Percentiles rank a stretch among this genome's conserved stretches.
Evolutionary conservation across 306 rosid genomes (phyloP).

Genomic region (Biancaea sappan): DNA sequence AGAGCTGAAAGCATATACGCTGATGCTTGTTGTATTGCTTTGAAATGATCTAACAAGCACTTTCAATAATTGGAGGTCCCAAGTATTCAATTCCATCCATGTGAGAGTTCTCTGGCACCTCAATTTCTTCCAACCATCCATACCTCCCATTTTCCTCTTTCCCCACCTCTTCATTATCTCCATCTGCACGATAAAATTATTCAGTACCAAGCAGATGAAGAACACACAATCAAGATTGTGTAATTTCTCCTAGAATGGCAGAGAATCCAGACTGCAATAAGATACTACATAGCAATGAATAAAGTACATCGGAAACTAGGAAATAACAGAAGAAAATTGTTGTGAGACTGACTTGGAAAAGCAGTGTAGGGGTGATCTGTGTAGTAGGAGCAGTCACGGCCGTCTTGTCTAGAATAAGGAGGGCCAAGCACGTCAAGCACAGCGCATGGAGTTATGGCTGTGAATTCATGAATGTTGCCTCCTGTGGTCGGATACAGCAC

Average conservation of each 20-base stretch:
- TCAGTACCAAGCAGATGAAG: not conserved
- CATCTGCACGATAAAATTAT: slow-evolving; percentile 36
- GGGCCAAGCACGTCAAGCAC: slow-evolving; percentile 80
- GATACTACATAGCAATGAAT: too few species aligned
- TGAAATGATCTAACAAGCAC: slow-evolving; percentile 16
- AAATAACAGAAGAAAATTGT: not conserved
- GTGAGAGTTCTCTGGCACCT: slow-evolving; percentile 53
- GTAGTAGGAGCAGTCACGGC: slow-evolving; percentile 65
- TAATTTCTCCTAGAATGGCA: too few species aligned
- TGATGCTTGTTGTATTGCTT: not conserved
- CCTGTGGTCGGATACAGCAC: slow-evolving; percentile 70
- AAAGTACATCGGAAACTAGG: not conserved
- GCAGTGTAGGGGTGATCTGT: slow-evolving; percentile 52
- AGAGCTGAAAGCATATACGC: slow-evolving; percentile 9
- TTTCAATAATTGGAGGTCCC: slow-evolving; percentile 58
- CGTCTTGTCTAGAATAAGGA: slow-evolving; percentile 66
- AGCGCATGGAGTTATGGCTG: slow-evolving; percentile 71
- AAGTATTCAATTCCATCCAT: slow-evolving; percentile 62
- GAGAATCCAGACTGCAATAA: too few species aligned
- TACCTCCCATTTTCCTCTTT: slow-evolving; percentile 37
- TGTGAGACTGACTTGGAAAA: slow-evolving; percentile 14
- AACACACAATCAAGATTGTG: too few species aligned
- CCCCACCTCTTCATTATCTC: not conserved
- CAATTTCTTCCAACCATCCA: slow-evolving; percentile 75
- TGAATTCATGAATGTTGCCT: slow-evolving; percentile 75